Conservation (phyloP, 2,329 filamentous ascomycete species). For the Sporothrix curviconia region DNA sequence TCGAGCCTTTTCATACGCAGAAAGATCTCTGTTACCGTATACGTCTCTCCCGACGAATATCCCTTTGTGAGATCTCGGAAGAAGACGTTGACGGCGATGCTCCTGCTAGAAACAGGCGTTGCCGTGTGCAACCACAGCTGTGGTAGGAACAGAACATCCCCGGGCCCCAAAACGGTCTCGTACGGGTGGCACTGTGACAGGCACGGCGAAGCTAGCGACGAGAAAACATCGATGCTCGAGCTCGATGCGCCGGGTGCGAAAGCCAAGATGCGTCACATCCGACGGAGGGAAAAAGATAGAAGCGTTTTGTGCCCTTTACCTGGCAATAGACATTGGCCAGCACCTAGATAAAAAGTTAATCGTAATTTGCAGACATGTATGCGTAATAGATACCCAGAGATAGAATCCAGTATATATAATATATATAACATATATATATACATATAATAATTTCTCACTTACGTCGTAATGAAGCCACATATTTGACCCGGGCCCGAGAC, state of each 20-base stretch:
- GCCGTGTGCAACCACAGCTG: slow-evolving; percentile 80
- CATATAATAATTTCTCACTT: slow-evolving; percentile 26
- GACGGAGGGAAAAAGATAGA: slow-evolving; percentile 73
- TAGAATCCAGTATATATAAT: too few relatives aligned
- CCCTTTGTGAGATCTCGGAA: slow-evolving; percentile 63
- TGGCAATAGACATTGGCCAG: slow-evolving; percentile 86
- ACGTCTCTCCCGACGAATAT: slow-evolving; percentile 75
- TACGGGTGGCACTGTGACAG: slow-evolving; percentile 53
- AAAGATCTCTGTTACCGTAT: slow-evolving; percentile 80
- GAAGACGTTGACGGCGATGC: slow-evolving; percentile 84
- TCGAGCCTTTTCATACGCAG: slow-evolving; percentile 75
- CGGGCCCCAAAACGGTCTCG: slow-evolving; percentile 58
- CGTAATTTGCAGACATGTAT: too few relatives aligned
- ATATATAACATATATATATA: too few relatives aligned
- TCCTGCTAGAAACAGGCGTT: slow-evolving; percentile 49
- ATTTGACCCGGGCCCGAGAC: slow-evolving; percentile 71
- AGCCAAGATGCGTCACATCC: slow-evolving; percentile 62
- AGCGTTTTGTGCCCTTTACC: slow-evolving; percentile 63
- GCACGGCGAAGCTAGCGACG: slow-evolving; percentile 33
- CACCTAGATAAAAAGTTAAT: slow-evolving; percentile 43
- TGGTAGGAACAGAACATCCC: slow-evolving; percentile 75
- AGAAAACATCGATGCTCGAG: slow-evolving; percentile 69
- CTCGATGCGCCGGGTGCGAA: slow-evolving; percentile 74
- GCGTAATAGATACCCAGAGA: too few relatives aligned
- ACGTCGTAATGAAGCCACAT: slow-evolving; percentile 92